Conservation (phyloP, 2,329 filamentous ascomycete genomes). For the Fusarium nematophilum region DNA sequence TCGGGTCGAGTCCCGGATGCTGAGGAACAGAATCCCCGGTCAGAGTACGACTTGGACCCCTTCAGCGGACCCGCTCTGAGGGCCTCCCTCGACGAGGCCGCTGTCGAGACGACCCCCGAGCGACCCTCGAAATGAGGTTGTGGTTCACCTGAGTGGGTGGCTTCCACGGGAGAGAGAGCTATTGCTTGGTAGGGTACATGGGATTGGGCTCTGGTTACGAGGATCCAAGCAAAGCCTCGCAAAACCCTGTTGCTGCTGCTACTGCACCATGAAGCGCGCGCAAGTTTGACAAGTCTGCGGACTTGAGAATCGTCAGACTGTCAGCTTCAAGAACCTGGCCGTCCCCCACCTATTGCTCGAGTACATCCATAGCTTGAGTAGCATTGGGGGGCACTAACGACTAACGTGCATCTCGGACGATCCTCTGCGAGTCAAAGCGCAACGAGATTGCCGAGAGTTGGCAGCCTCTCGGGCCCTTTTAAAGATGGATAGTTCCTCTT, state of each 20-base stretch:
- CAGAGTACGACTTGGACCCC: background rate
- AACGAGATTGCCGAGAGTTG: conserved; percentile 29
- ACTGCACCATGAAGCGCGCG: too few relatives aligned
- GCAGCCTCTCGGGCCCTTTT: background rate
- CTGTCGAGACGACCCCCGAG: background rate
- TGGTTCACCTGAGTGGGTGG: background rate
- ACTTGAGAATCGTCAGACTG: conserved; percentile 11
- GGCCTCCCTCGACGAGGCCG: too few relatives aligned
- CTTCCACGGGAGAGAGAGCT: too few relatives aligned
- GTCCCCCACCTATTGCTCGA: conserved; percentile 5
- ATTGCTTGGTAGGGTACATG: too few relatives aligned
- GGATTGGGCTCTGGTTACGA: too few relatives aligned
- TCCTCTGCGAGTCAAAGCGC: conserved; percentile 29
- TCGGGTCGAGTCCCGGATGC: conserved; percentile 16
- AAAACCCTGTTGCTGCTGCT: background rate
- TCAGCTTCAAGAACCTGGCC: background rate
- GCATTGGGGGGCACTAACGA: conserved; percentile 2
- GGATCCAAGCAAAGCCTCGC: too few relatives aligned
- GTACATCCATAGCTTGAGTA: too few relatives aligned
- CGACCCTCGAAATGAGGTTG: conserved; percentile 8
- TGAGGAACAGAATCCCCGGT: background rate
- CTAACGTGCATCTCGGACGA: conserved; percentile 11
- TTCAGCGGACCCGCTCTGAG: conserved; percentile 4
- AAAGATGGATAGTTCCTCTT: conserved; percentile 18
- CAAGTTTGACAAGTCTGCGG: background rate